A percentile compares a stretch with the other conserved stretches of the same genome.
These are phyloP conservation scores for Magnolia sinica DNA, from an alignment of 164 flowering plant species.

Conservation along the genomic window DNA sequence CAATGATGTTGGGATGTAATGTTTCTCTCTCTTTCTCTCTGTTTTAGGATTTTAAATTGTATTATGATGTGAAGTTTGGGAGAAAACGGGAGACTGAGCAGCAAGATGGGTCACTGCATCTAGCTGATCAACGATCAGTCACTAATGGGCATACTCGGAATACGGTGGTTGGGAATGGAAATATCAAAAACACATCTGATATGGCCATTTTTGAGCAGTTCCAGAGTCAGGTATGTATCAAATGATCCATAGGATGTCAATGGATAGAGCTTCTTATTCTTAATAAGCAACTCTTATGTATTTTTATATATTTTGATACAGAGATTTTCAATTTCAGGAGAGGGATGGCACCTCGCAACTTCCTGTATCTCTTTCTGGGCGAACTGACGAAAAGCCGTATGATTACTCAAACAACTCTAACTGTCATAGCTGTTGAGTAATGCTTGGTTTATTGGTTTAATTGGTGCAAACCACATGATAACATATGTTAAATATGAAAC, in stretches of 20 bases:
- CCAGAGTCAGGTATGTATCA: slow-evolving; percentile 47
- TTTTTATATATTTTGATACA: not conserved
- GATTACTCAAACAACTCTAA: slow-evolving; percentile 5
- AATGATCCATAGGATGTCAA: not conserved
- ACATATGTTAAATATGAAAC: no score
- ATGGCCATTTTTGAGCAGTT: slow-evolving; percentile 78
- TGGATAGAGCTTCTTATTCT: not conserved
- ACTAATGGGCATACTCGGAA: slow-evolving; percentile 37
- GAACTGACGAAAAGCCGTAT: slow-evolving; percentile 24
- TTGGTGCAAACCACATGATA: not conserved
- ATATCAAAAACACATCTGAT: slow-evolving; percentile 47
- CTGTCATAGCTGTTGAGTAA: not conserved
- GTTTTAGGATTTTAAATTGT: slow-evolving; percentile 72
- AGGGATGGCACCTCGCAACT: slow-evolving; percentile 6
- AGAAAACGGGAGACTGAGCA: slow-evolving; percentile 47
- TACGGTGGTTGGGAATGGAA: slow-evolving; percentile 37
- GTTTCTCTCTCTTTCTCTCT: not conserved
- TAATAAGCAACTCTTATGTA: not conserved
- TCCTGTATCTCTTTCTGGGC: slow-evolving; percentile 17
- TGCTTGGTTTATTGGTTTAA: not conserved
- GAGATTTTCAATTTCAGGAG: slow-evolving; percentile 18
- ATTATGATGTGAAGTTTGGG: slow-evolving; percentile 93
- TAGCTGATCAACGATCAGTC: slow-evolving; percentile 16
- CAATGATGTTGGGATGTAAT: not conserved
- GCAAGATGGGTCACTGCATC: slow-evolving; percentile 20